Conservation (phyloP, 306 rosid species). For the Quercus variabilis region DNA sequence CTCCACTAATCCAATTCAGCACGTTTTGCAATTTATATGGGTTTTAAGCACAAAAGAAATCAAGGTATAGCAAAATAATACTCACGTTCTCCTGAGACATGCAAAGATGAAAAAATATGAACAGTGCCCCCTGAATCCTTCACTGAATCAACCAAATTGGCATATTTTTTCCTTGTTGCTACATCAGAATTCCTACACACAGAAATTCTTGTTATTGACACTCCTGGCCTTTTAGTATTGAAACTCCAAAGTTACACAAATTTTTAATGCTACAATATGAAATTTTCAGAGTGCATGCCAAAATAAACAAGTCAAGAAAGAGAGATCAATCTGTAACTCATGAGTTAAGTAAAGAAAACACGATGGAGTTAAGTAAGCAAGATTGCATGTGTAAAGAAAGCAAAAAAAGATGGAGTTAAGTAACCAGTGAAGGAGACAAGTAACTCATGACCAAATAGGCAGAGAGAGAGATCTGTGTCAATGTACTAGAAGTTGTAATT, state of each 20-base stretch:
- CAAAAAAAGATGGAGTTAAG: neutral
- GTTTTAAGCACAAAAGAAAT: neutral
- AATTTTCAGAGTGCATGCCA: neutral
- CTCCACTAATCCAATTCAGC: no score
- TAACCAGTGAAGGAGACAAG: neutral
- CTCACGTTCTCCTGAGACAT: slow-evolving; percentile 98
- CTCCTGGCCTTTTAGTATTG: neutral
- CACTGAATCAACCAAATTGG: slow-evolving; percentile 74
- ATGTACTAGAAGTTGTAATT: neutral
- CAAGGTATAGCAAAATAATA: slow-evolving; percentile 4
- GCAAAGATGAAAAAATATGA: slow-evolving; percentile 91
- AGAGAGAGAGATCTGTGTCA: neutral
- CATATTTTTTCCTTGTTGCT: slow-evolving; percentile 57
- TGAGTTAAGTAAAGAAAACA: no score
- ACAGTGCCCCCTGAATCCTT: slow-evolving; percentile 84
- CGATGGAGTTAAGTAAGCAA: neutral
- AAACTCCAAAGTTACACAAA: slow-evolving; percentile 4
- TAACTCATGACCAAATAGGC: neutral
- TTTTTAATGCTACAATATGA: neutral
- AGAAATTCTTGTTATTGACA: neutral
- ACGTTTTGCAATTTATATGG: neutral
- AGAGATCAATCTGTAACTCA: no score
- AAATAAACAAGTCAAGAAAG: no score
- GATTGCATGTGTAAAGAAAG: slow-evolving; percentile 16
- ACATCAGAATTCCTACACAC: slow-evolving; percentile 71